A percentile compares a stretch with the other conserved stretches of the same genome.
These are phyloP conservation scores for Centella asiatica DNA, from an alignment of 129 eudicot genomes.

Conservation along the genomic window DNA sequence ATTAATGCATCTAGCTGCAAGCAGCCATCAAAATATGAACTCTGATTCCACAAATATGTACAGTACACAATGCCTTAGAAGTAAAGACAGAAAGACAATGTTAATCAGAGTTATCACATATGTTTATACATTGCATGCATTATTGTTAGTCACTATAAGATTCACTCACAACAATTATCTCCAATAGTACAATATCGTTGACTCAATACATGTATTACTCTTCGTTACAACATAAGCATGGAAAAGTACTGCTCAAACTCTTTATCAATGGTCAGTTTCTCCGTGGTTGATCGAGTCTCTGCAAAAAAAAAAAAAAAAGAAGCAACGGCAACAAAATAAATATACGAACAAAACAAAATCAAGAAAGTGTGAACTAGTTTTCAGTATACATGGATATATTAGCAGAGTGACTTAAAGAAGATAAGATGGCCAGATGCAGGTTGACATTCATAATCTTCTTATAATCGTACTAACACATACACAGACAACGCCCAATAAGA, in stretches of 20 bases:
- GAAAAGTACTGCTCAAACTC: constrained; percentile 93
- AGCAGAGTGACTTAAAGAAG: not conserved
- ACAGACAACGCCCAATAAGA: too few relatives aligned
- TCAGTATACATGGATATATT: not conserved
- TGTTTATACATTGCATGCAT: not conserved
- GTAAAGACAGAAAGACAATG: not conserved
- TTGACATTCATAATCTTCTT: too few relatives aligned
- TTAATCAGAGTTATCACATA: not conserved
- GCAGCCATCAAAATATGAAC: too few relatives aligned
- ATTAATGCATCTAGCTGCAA: too few relatives aligned
- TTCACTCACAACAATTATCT: not conserved
- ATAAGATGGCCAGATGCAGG: too few relatives aligned
- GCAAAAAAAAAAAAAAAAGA: too few relatives aligned
- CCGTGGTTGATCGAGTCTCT: constrained; percentile 39
- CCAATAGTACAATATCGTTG: not conserved
- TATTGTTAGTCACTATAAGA: not conserved
- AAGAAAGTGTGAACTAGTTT: not conserved
- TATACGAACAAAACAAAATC: not conserved
- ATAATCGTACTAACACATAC: too few relatives aligned
- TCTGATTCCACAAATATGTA: not conserved
- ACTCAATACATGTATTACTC: not conserved
- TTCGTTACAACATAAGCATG: constrained; percentile 55
- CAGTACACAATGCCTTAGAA: not conserved
- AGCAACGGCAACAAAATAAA: constrained; percentile 1
- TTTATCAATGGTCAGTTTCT: constrained; percentile 69